Conservation (phyloP, 2,329 filamentous ascomycete species). For the Neopestalotiopsis sp. region DNA sequence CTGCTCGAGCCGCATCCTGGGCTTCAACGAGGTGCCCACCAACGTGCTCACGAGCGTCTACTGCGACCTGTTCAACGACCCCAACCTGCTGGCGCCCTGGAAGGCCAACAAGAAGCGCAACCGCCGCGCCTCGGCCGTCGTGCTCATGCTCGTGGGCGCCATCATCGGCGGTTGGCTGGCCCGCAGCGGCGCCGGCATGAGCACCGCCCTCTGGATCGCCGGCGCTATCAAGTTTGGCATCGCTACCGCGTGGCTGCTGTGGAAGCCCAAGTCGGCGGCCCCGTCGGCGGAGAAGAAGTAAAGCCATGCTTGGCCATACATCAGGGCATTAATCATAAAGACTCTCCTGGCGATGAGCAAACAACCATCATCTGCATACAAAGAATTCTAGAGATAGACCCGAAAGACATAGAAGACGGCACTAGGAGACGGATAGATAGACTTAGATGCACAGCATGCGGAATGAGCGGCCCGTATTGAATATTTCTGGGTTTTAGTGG, state of each 20-base stretch:
- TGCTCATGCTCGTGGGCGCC: slow-evolving; percentile 52
- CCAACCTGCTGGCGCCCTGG: slow-evolving; percentile 46
- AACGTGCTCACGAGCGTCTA: slow-evolving; percentile 61
- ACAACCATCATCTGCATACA: neutral
- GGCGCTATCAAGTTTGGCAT: slow-evolving; percentile 50
- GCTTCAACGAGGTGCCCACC: slow-evolving; percentile 59
- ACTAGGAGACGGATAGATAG: slow-evolving; percentile 5
- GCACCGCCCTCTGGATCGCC: slow-evolving; percentile 50
- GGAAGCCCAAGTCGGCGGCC: slow-evolving; percentile 27
- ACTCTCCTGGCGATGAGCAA: neutral
- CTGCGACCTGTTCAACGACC: slow-evolving; percentile 58
- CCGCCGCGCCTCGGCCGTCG: slow-evolving; percentile 49
- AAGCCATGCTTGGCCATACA: neutral
- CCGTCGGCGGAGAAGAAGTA: slow-evolving; percentile 12
- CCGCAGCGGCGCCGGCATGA: slow-evolving; percentile 45
- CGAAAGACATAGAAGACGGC: neutral
- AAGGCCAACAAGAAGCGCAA: slow-evolving; percentile 56
- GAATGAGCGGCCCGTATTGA: neutral
- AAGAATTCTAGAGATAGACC: neutral
- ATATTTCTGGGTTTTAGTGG: neutral
- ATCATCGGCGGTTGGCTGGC: slow-evolving; percentile 56
- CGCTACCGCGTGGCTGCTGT: slow-evolving; percentile 41
- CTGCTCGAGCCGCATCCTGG: slow-evolving; percentile 52
- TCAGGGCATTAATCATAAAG: neutral
- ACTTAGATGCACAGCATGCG: neutral